Evolutionary conservation across 2,329 filamentous ascomycete genomes (phyloP).

Genomic region (Talaromyces funiculosus): DNA sequence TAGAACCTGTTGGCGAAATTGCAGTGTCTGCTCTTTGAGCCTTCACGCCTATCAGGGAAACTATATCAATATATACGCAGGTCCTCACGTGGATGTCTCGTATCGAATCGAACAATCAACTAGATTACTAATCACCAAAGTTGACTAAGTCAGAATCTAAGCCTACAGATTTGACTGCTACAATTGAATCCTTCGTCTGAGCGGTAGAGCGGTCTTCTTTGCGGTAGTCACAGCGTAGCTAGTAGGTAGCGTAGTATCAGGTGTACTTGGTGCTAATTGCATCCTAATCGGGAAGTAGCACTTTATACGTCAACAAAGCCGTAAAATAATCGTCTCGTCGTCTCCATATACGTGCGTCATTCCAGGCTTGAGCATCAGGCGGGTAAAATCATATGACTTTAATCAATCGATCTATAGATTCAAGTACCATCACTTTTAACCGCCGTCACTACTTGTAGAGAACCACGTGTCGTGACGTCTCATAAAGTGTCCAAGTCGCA

Average conservation of each 20-base stretch:
- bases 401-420: no score
- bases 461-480: no score
- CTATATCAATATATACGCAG: not conserved
- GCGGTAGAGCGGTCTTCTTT: not conserved
- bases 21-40: not conserved
- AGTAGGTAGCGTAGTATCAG: not conserved
- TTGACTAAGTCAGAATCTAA: no score
- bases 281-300: not conserved
- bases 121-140: no score
- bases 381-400: no score
- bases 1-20: not conserved
- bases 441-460: not conserved
- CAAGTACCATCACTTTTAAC: no score
- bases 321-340: no score
- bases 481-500: conserved; percentile 18
- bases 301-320: no score
- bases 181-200: not conserved
- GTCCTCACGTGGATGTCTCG: not conserved
- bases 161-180: not conserved
- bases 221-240: not conserved
- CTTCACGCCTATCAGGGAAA: not conserved
- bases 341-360: no score
- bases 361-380: no score
- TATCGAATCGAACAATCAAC: no score
- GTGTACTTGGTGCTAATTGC: not conserved